Base-by-base conservation (phyloP, 148 eudicot genomes). In the Bassia scoparia region DNA sequence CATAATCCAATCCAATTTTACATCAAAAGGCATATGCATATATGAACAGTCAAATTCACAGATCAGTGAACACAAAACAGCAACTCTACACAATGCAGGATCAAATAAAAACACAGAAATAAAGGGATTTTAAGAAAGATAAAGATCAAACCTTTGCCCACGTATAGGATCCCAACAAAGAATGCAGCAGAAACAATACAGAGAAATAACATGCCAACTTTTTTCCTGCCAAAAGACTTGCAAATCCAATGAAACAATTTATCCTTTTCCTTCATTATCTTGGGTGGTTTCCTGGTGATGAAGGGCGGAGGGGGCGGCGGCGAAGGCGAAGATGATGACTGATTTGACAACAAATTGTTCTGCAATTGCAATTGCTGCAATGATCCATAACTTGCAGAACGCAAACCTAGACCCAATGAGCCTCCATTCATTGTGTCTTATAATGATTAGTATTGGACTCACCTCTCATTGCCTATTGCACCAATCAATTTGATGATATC, bases 381-480 rank as follows among this genome's bases (percentile, higher is more conserved):
- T 72, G 99, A 90, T 43, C 94, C 96, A 88, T 96, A 87, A 82
- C 99, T 96, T 76, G 92, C 88, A 18, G 94, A 86, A 54, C 99
- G 89, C 73, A 89, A 81, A 83, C 97, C 96, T 81, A 90, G 87
- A 86, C 97, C 96, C 92, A 90, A 86, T 87, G 99, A 90, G 92
- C 86, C 89, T 75, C 84, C 80, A 74, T 86, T 92, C 99, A 96
- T 92, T 86, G 89, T 85, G 84, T 67, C 87, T 73, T 74, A 74
- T 70, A 68, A 82, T 73, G 86, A 53, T 71, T 72, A 76, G 69
- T 72, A 78, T 74, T 68, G 68, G 20, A 53, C 71, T 66, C 79
- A 75, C 76, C 83, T 87, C 80, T 94, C 97, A 91, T 94, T 66
- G 77, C 84, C 85, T n/a, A 72, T 7, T 35, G 24, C 33, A 58